Evolutionary conservation across 2,329 filamentous ascomycete genomes (phyloP).

Genomic region (Fusarium graminum): DNA sequence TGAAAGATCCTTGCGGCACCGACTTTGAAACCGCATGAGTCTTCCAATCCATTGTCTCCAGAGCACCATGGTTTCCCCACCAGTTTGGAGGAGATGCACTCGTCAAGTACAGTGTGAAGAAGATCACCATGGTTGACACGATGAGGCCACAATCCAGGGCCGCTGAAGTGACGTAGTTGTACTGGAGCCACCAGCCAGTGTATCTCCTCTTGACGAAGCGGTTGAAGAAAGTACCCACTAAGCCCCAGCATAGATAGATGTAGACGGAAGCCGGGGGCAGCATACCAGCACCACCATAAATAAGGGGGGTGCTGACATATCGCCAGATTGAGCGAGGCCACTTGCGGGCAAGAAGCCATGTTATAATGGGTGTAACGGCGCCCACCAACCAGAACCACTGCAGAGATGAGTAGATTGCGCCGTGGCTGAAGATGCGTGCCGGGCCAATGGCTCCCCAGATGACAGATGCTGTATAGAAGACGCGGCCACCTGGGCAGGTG

Average conservation of each 20-base stretch:
- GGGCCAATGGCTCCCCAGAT: conserved; percentile 82
- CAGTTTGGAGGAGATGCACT: conserved; percentile 68
- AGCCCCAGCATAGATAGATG: conserved; percentile 78
- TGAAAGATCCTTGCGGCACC: conserved; percentile 60
- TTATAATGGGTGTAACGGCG: conserved; percentile 70
- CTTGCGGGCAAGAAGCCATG: conserved; percentile 71
- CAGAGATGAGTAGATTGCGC: conserved; percentile 72
- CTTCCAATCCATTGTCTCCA: conserved; percentile 62
- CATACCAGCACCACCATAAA: conserved; percentile 73
- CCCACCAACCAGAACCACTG: conserved; percentile 81
- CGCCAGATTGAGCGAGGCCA: conserved; percentile 73
- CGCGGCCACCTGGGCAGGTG: conserved; percentile 66
- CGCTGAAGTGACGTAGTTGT: conserved; percentile 81
- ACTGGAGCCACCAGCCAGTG: conserved; percentile 81
- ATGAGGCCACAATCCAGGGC: conserved; percentile 77
- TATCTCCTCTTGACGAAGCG: conserved; percentile 74
- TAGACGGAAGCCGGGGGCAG: conserved; percentile 78
- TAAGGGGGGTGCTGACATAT: conserved; percentile 76
- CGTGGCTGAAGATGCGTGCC: conserved; percentile 74
- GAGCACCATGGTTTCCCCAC: conserved; percentile 69
- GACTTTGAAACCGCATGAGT: conserved; percentile 59
- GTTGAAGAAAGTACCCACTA: conserved; percentile 77
- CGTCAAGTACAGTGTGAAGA: conserved; percentile 75
- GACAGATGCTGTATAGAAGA: conserved; percentile 76
- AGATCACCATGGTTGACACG: conserved; percentile 75